Conservation (phyloP, 441 rosid species). For the Arabidopsis hybrid region DNA sequence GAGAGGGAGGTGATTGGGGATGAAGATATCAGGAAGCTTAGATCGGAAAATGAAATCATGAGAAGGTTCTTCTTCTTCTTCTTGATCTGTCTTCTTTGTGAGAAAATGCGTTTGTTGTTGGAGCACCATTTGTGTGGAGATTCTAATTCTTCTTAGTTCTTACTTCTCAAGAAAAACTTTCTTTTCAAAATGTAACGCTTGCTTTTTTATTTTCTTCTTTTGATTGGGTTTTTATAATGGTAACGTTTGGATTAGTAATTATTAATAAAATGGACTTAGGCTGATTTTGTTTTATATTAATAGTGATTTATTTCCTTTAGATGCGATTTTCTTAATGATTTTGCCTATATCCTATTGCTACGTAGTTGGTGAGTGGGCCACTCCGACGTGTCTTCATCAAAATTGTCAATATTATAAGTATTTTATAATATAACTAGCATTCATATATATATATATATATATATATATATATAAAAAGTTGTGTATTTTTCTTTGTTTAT, state of each 20-base stretch:
- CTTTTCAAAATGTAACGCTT: conserved; percentile 21
- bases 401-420: neutral
- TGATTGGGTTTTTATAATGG: conserved; percentile 25
- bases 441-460: too few species aligned
- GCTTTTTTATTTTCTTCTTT: neutral
- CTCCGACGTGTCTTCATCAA: neutral
- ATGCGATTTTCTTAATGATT: conserved; percentile 11
- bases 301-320: conserved; percentile 1
- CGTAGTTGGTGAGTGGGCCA: conserved; percentile 38
- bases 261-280: neutral
- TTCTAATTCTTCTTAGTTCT: conserved; percentile 26
- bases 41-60: conserved; percentile 55
- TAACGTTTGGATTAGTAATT: conserved; percentile 6
- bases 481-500: too few species aligned
- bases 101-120: conserved; percentile 39
- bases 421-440: too few species aligned
- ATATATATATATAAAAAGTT: too few species aligned
- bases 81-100: conserved; percentile 35
- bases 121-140: conserved; percentile 45
- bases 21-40: conserved; percentile 61
- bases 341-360: neutral
- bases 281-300: neutral
- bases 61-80: conserved; percentile 35
- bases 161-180: neutral
- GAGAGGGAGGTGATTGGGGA: conserved; percentile 58